Evolutionary conservation across 179 eudicot species (phyloP).

Genomic region (Beta macrorhiza): DNA sequence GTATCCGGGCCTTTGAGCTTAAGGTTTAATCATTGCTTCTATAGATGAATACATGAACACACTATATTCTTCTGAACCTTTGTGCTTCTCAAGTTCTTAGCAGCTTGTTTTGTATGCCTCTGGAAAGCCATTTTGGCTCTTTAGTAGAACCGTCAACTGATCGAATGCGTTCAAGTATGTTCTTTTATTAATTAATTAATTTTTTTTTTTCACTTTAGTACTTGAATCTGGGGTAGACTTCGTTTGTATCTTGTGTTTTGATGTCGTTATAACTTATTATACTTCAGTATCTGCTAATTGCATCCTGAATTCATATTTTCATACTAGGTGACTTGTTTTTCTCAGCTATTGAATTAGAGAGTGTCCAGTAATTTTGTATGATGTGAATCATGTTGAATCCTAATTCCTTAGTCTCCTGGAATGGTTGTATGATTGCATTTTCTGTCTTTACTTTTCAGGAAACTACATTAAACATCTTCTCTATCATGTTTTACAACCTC

Average conservation of each 20-base stretch:
- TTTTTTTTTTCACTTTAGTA: neutral
- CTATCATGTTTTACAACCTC: neutral
- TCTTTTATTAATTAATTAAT: too few species aligned
- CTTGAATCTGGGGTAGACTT: neutral
- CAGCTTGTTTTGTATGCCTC: neutral
- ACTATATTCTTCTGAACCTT: neutral
- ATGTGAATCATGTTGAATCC: conserved; percentile 3
- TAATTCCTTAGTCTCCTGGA: neutral
- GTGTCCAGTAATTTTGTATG: neutral
- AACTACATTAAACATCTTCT: neutral
- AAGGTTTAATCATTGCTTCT: neutral
- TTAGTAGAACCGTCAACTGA: neutral
- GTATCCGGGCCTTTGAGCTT: neutral
- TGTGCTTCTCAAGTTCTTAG: neutral
- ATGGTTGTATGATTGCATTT: neutral
- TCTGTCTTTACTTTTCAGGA: neutral
- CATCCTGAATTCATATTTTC: neutral
- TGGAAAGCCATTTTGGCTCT: neutral
- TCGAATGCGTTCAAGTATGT: neutral
- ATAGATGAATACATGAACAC: neutral
- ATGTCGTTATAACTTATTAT: neutral
- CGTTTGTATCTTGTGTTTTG: neutral
- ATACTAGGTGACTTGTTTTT: neutral
- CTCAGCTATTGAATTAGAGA: neutral
- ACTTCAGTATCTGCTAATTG: neutral